phyloP scores from a whole-genome alignment of 306 rosid genomes.

The Glycine soja region DNA sequence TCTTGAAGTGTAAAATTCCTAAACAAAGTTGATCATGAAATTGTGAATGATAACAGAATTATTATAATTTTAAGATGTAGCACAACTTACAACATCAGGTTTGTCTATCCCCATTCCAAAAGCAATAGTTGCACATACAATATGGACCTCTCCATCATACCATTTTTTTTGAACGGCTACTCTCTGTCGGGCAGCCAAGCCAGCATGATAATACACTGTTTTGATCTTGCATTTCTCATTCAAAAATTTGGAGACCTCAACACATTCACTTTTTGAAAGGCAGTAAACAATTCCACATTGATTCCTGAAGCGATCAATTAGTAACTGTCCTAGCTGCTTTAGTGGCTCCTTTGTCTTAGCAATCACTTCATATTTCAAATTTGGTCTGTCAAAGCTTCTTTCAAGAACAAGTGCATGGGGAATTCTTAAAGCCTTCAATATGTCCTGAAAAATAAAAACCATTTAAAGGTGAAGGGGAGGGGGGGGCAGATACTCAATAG shows the following conservation, averaged over 20 bases:
- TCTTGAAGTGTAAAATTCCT: constrained; percentile 19
- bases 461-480: too few species aligned
- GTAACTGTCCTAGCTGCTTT: constrained; percentile 74
- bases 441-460: constrained; percentile 4
- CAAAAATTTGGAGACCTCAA: constrained; percentile 79
- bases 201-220: constrained; percentile 90
- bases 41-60: constrained; percentile 39
- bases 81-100: constrained; percentile 89
- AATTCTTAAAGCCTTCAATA: constrained; percentile 79
- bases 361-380: constrained; percentile 89
- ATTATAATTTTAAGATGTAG: constrained; percentile 43
- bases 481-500: background rate
- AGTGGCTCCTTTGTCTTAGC: constrained; percentile 80
- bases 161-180: constrained; percentile 87
- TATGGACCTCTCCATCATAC: constrained; percentile 84
- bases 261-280: constrained; percentile 93
- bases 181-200: constrained; percentile 83
- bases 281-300: constrained; percentile 92
- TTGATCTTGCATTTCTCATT: constrained; percentile 73
- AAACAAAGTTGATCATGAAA: constrained; percentile 26
- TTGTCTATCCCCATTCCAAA: constrained; percentile 99
- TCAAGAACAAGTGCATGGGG: constrained; percentile 88
- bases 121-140: constrained; percentile 96
- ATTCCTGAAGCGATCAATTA: constrained; percentile 72
- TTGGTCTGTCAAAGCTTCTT: constrained; percentile 97